These are phyloP conservation scores for Pythium volutum DNA, from an alignment of 352 stramenopile species.

Conservation along the genomic window DNA sequence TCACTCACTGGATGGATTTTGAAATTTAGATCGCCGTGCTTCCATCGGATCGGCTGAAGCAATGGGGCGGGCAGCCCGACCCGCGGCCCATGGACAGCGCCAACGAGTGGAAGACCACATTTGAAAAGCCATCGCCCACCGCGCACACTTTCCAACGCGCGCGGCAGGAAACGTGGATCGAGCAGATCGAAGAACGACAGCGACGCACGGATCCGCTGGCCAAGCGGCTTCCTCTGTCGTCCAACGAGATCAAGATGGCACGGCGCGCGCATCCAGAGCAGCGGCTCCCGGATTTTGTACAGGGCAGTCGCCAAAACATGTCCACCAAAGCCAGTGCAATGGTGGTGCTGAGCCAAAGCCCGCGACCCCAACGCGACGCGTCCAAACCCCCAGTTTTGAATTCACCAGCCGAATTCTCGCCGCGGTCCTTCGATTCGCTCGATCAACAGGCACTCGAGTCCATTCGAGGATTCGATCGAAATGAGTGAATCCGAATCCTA, in stretches of 20 bases:
- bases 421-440: slow-evolving; percentile 15
- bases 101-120: slow-evolving; percentile 60
- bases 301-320: slow-evolving; percentile 42
- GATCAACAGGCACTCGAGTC: slow-evolving; percentile 20
- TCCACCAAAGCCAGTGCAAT: slow-evolving; percentile 25
- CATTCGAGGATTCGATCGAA: slow-evolving; percentile 6
- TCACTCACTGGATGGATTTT: background rate
- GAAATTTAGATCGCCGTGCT: slow-evolving; percentile 17
- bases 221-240: slow-evolving; percentile 4
- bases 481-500: background rate
- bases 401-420: background rate
- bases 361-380: background rate
- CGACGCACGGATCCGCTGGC: slow-evolving; percentile 38
- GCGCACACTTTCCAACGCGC: slow-evolving; percentile 59
- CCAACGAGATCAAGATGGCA: background rate
- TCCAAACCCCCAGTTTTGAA: background rate
- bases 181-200: slow-evolving; percentile 56
- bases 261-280: slow-evolving; percentile 12
- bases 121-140: slow-evolving; percentile 53
- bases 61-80: slow-evolving; percentile 46
- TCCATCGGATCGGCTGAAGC: slow-evolving; percentile 35
- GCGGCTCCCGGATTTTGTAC: slow-evolving; percentile 44
- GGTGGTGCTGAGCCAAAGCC: background rate
- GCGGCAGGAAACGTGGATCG: slow-evolving; percentile 57
- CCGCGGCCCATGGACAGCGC: slow-evolving; percentile 47